Percentiles rank a stretch among this genome's conserved stretches.
phyloP scores from a whole-genome alignment of 176 grass and related monocot genomes.

The Microstegium vimineum region DNA sequence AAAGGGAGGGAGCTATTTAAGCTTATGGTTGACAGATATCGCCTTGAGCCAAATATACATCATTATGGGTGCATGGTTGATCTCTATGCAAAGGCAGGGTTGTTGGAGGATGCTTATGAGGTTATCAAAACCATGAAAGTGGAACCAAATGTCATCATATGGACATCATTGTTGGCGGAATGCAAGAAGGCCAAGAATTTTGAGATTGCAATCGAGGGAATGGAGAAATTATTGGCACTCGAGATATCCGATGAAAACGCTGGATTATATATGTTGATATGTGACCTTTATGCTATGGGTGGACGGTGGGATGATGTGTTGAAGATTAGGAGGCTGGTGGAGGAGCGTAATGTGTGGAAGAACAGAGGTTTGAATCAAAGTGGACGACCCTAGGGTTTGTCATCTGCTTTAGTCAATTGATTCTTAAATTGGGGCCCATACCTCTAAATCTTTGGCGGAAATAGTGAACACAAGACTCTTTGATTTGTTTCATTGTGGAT shows the following conservation, averaged over 20 bases:
- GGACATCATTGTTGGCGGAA: constrained; percentile 52
- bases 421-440: background rate
- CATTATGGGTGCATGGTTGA: constrained; percentile 75
- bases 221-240: constrained; percentile 51
- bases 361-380: constrained; percentile 32
- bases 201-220: constrained; percentile 40
- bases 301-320: constrained; percentile 38
- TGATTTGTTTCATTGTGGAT: background rate
- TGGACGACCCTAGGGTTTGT: background rate
- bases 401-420: constrained; percentile 24
- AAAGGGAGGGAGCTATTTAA: constrained; percentile 38
- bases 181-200: constrained; percentile 58
- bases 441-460: background rate
- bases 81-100: constrained; percentile 57
- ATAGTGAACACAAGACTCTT: background rate
- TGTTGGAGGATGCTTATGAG: constrained; percentile 50
- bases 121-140: constrained; percentile 60
- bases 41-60: constrained; percentile 44
- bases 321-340: constrained; percentile 52
- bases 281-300: constrained; percentile 51
- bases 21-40: constrained; percentile 49
- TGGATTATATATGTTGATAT: constrained; percentile 48
- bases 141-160: constrained; percentile 55
- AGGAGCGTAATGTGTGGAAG: constrained; percentile 34
- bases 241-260: constrained; percentile 42